Base-by-base conservation (phyloP, 805 yeast genomes). In the Metschnikowia noctiluminum region DNA sequence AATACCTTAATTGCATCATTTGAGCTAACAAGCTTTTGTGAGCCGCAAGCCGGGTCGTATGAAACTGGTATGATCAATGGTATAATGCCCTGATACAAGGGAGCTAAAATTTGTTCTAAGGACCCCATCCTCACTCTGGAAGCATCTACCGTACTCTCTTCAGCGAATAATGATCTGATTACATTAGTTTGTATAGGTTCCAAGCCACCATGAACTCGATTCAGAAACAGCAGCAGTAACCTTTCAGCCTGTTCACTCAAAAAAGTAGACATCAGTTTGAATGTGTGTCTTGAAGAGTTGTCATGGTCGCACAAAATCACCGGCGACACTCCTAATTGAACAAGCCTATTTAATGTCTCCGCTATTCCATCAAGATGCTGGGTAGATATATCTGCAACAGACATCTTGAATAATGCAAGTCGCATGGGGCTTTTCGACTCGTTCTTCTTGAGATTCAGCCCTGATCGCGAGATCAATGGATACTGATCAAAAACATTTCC, bases 261-360 rank as follows among this genome's bases (percentile, higher is more conserved):
- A 44, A 63, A 64, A 28, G 56, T 35, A 49, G 70, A 72, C 38
- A 62, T 64, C 37, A 61, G 51, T 46, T 64, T 70, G 56, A 68
- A 72, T 10, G 60, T 51, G 9, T 52, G 57, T 2, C 54, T 46
- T n/a, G 63, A 51, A 10, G 16, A 15, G 28, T 53, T 53, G 28
- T 58, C 71, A 50, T 57, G 65, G 70, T 84, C 90, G 28, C 87
- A 57, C 1, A 89, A 68, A 34, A 89, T 73, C 0, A 90, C 68
- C 0, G 96, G 96, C 12, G 85, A 79, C 1, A 87, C 80, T 0
- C 97, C 97, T 13, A 87, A 65, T 45, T 76, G 73, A 12, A 74
- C 68, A 60, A 85, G 68, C 46, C 85, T 69, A 30, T 73, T 68
- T 43, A 86, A 64, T 0, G 89, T 83, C 35, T 74, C 73, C 3